Evolutionary conservation across 2,329 filamentous ascomycete genomes (phyloP).

Genomic region (Ophiocordyceps camponoti-leonardi): DNA sequence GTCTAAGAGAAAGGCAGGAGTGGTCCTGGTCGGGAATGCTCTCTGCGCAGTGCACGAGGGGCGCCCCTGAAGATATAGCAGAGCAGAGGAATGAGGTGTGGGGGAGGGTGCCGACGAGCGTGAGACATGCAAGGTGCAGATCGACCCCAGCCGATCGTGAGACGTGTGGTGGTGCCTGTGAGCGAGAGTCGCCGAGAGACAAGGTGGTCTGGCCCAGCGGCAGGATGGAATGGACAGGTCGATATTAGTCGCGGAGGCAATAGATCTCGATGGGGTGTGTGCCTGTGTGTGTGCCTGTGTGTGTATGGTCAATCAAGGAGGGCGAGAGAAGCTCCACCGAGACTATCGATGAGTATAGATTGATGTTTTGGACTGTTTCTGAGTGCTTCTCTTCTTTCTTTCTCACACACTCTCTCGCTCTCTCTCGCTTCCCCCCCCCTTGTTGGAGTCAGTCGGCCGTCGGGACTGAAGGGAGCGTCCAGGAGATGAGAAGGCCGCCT

Average conservation of each 20-base stretch:
- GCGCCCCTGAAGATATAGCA: slow-evolving; percentile 23
- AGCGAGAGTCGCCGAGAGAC: slow-evolving; percentile 17
- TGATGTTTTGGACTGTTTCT: slow-evolving; percentile 11
- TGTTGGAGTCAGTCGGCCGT: slow-evolving; percentile 3
- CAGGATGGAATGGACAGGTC: slow-evolving; percentile 16
- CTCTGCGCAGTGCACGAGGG: slow-evolving; percentile 14
- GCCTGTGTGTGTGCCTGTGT: no score
- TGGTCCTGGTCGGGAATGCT: slow-evolving; percentile 18
- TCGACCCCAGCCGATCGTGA: slow-evolving; percentile 16
- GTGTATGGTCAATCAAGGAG: slow-evolving; percentile 6
- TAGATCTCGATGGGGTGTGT: slow-evolving; percentile 10
- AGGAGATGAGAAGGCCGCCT: slow-evolving; percentile 2
- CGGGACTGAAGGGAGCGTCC: slow-evolving; percentile 3
- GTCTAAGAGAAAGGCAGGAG: slow-evolving; percentile 3
- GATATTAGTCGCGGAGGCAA: slow-evolving; percentile 5
- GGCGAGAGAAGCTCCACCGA: slow-evolving; percentile 5
- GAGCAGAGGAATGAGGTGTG: slow-evolving; percentile 18
- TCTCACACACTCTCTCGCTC: no score
- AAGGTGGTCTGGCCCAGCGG: slow-evolving; percentile 11
- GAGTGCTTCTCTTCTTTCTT: no score
- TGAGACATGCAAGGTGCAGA: slow-evolving; percentile 19
- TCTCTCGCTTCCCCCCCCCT: slow-evolving; percentile 1
- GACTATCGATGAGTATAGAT: slow-evolving; percentile 9
- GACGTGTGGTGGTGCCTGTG: slow-evolving; percentile 8
- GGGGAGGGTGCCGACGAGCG: slow-evolving; percentile 12